Base-by-base conservation (phyloP, 306 rosid genomes). In the Quercus mongolica region DNA sequence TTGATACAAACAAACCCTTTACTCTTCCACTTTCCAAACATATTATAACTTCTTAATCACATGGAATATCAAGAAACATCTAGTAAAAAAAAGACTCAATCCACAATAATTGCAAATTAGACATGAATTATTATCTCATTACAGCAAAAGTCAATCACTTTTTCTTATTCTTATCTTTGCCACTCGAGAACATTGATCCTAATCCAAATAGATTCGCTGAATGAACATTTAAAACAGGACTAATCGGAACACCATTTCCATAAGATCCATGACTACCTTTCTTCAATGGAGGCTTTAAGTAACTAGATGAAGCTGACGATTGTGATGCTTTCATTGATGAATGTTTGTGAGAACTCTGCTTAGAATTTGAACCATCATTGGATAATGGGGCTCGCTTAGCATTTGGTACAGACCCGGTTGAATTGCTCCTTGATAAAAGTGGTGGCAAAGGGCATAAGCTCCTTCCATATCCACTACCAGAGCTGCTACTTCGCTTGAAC, bases 401-500 rank as follows among this genome's bases (percentile, higher is more conserved):
- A 83, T 74, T 86, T n/a, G 92, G 82, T 10, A 87, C 44, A 30
- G 97, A 87, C 5, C 98, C 97, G 3, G 97, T 90, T 33, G 98
- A 94, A 75, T 91, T 82, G 91, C 98, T 94, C 63, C 96, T 83
- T 1, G 96, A 88, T n/a, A 94, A 57, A 76, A 94, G 91, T 44
- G 96, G 91, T 30, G 94, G 96, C 33, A 94, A 76, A 75, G 98
- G 98, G 75, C 98, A 94, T 23, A 94, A 83, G 56, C 92, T 92
- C 18, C 90, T 82, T 18, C 91, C 94, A 65, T 94, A 92, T 44
- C 96, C 98, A 82, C 87, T 88, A 0, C 98, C 98, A 82, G 97
- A 92, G 56, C 98, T 94, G 46, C 96, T 94, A 65, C 98, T 94
- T 75, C 98, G 83, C 84, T 88, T 92, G 78, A 94, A 94, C 19